A percentile compares a stretch with the other conserved stretches of the same genome.
These are phyloP conservation scores for Penicillium dipodomyicola DNA, from an alignment of 495 filamentous ascomycete genomes.

Conservation along the genomic window DNA sequence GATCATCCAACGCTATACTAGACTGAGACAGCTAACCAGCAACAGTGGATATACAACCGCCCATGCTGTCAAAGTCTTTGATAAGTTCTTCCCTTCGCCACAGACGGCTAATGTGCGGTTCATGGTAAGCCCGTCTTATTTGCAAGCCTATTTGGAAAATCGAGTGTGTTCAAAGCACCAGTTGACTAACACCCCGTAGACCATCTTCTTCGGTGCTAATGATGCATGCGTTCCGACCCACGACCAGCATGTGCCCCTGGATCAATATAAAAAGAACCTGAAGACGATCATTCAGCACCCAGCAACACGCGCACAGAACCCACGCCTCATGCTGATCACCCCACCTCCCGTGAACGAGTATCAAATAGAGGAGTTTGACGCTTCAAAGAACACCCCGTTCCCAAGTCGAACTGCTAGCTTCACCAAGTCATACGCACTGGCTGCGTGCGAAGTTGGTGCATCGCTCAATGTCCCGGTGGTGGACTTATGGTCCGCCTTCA, in stretches of 20 bases:
- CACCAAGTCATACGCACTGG: constrained; percentile 70
- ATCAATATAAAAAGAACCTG: constrained; percentile 69
- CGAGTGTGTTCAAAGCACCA: constrained; percentile 11
- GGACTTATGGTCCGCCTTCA: constrained; percentile 72
- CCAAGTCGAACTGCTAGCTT: constrained; percentile 58
- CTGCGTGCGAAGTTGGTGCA: constrained; percentile 61
- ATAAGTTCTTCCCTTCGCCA: constrained; percentile 55
- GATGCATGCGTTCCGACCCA: constrained; percentile 66
- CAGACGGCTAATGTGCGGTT: constrained; percentile 57
- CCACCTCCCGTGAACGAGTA: constrained; percentile 83
- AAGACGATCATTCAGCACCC: constrained; percentile 66
- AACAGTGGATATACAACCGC: constrained; percentile 67
- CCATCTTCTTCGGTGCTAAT: constrained; percentile 84
- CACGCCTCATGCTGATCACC: constrained; percentile 71
- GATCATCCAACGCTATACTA: constrained; percentile 5
- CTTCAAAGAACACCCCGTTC: constrained; percentile 26
- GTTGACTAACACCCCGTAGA: constrained; percentile 38
- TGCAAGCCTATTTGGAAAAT: neutral
- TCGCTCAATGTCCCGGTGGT: constrained; percentile 63
- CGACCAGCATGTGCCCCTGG: constrained; percentile 70
- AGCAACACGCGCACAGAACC: constrained; percentile 61
- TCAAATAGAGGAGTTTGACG: constrained; percentile 45
- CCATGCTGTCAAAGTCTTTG: constrained; percentile 59
- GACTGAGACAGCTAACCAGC: neutral
- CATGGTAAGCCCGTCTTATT: constrained; percentile 55